Conservation (phyloP, 164 flowering plant genomes). For the Protea cynaroides region DNA sequence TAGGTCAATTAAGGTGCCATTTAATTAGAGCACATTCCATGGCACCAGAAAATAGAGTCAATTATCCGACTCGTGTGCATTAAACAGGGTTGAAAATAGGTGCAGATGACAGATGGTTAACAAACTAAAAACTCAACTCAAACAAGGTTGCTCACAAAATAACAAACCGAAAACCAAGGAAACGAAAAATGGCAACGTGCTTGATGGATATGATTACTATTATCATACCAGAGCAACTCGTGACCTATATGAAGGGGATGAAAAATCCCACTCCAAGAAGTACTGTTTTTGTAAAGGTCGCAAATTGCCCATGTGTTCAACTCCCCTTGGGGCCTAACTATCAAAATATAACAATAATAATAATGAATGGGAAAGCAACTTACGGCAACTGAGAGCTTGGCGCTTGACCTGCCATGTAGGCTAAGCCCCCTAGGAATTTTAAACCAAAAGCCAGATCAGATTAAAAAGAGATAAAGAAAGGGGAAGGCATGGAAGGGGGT, state of each 20-base stretch:
- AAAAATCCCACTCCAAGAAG: too few relatives aligned
- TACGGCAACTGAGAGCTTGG: conserved; percentile 57
- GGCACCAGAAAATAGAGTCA: background rate
- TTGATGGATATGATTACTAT: background rate
- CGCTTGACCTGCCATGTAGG: conserved; percentile 48
- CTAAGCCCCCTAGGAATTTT: conserved; percentile 46
- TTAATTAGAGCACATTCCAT: background rate
- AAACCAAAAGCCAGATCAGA: conserved; percentile 5
- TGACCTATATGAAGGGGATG: background rate
- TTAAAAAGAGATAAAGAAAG: background rate
- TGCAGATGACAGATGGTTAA: too few relatives aligned
- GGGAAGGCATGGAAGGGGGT: background rate
- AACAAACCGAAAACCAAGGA: too few relatives aligned
- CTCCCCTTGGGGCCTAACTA: too few relatives aligned
- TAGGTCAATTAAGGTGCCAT: background rate
- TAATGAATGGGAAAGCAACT: conserved; percentile 22
- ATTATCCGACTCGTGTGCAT: too few relatives aligned
- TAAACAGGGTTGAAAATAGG: too few relatives aligned
- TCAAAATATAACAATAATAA: background rate
- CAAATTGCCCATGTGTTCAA: too few relatives aligned
- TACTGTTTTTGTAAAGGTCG: background rate
- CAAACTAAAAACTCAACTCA: too few relatives aligned
- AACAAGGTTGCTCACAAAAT: too few relatives aligned
- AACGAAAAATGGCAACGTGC: background rate
- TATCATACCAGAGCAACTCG: background rate